A percentile compares a stretch with the other conserved stretches of the same genome.
These are phyloP conservation scores for Wickerhamiella bombiphila DNA, from an alignment of 805 yeast species.

Conservation along the genomic window DNA sequence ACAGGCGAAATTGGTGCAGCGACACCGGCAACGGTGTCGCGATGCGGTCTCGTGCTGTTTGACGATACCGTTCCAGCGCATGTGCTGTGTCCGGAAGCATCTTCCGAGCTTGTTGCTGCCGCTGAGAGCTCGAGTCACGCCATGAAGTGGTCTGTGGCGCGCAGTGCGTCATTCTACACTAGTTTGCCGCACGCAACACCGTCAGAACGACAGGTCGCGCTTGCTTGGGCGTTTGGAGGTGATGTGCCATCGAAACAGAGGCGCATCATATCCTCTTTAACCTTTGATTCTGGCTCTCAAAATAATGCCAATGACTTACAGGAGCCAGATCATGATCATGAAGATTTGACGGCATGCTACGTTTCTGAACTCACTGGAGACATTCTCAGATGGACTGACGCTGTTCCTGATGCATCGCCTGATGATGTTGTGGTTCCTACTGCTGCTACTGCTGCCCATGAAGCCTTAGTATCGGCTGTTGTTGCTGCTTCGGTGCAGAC, in stretches of 20 bases:
- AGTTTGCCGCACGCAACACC: constrained; percentile 24
- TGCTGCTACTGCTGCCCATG: constrained; percentile 57
- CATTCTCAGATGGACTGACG: constrained; percentile 23
- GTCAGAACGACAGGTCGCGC: constrained; percentile 20
- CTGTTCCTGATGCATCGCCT: constrained; percentile 20
- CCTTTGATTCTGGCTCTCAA: too few species aligned
- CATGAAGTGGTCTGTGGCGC: constrained; percentile 32
- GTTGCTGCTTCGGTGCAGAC: constrained; percentile 33
- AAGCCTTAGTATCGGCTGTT: constrained; percentile 40
- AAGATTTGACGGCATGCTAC: constrained; percentile 29
- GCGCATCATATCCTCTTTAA: background rate
- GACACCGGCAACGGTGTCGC: constrained; percentile 82
- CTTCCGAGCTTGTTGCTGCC: constrained; percentile 15
- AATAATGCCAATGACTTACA: too few species aligned
- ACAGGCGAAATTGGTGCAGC: constrained; percentile 50
- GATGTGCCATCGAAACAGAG: constrained; percentile 21
- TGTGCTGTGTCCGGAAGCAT: background rate
- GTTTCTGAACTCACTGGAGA: constrained; percentile 38
- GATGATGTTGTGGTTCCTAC: constrained; percentile 58
- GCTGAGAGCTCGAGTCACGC: constrained; percentile 31
- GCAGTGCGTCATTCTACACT: constrained; percentile 29
- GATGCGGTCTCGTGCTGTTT: constrained; percentile 77
- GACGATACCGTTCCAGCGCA: constrained; percentile 9
- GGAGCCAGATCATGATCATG: constrained; percentile 8
- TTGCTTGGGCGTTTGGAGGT: constrained; percentile 56